These are phyloP conservation scores for Ophidiomyces ophidiicola DNA, from an alignment of 2,329 filamentous ascomycete genomes.

Conservation along the genomic window DNA sequence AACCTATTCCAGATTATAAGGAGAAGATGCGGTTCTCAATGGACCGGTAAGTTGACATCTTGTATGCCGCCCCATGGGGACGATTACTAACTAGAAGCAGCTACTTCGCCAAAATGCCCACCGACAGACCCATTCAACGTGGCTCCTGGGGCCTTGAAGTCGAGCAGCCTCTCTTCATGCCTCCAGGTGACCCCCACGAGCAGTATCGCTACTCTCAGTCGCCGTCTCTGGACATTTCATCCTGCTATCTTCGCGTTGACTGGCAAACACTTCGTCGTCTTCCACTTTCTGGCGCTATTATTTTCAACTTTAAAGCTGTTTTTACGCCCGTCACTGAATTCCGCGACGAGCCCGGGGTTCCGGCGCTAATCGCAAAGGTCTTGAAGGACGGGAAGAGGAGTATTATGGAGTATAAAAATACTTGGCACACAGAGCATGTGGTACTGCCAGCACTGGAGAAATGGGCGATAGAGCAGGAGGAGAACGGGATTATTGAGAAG, in stretches of 20 bases:
- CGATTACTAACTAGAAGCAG: constrained; percentile 35
- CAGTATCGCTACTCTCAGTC: constrained; percentile 48
- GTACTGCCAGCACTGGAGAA: constrained; percentile 51
- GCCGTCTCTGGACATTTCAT: constrained; percentile 42
- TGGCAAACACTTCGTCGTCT: constrained; percentile 77
- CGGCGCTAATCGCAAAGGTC: constrained; percentile 54
- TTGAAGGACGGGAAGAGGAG: constrained; percentile 57
- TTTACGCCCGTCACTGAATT: constrained; percentile 65
- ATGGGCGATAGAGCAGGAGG: constrained; percentile 55
- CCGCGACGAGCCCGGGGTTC: constrained; percentile 60
- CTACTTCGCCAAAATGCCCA: constrained; percentile 69
- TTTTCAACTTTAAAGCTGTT: constrained; percentile 81
- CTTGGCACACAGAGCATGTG: constrained; percentile 66
- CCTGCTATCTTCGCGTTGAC: constrained; percentile 63
- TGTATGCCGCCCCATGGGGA: neutral
- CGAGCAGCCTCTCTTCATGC: constrained; percentile 62
- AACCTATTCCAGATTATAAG: constrained; percentile 66
- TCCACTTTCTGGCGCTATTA: constrained; percentile 59
- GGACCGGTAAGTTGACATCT: constrained; percentile 49
- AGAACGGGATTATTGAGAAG: constrained; percentile 46
- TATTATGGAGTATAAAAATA: constrained; percentile 69
- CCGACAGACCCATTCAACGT: constrained; percentile 64
- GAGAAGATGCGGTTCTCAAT: constrained; percentile 81
- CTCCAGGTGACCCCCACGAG: constrained; percentile 54
- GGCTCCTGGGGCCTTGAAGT: constrained; percentile 76